A percentile compares a stretch with the other conserved stretches of the same genome.
Conservation (phyloP, 2,329 filamentous ascomycete species). For the Fusarium proliferatum region DNA sequence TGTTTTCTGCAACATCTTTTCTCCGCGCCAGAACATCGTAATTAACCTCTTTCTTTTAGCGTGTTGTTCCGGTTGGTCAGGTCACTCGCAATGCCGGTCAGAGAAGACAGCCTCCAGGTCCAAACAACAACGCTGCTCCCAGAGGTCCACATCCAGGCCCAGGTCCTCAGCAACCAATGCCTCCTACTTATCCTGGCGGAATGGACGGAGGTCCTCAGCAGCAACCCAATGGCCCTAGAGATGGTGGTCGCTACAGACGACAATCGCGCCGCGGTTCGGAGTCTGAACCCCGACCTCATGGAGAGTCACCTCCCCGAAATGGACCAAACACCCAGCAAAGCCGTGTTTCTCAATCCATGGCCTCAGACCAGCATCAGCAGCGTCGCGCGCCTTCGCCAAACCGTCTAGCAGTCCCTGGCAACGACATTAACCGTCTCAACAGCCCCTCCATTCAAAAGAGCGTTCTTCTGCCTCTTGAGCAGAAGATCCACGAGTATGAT, state of each 20-base stretch:
- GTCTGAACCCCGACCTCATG: conserved; percentile 25
- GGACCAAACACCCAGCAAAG: conserved; percentile 34
- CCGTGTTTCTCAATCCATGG: conserved; percentile 27
- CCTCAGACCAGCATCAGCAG: conserved; percentile 31
- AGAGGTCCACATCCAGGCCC: not conserved
- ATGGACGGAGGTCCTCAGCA: conserved; percentile 36
- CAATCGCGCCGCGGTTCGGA: conserved; percentile 41
- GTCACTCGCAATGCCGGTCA: conserved; percentile 33
- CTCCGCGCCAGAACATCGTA: conserved; percentile 5
- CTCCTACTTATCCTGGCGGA: conserved; percentile 33
- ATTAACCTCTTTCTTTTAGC: conserved; percentile 32
- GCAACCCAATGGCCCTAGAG: conserved; percentile 27
- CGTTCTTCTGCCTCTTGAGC: conserved; percentile 58
- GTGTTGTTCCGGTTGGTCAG: conserved; percentile 44
- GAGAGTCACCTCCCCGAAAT: conserved; percentile 22
- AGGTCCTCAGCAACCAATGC: conserved; percentile 25
- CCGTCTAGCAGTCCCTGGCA: conserved; percentile 29
- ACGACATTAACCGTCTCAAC: conserved; percentile 55
- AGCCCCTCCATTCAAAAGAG: conserved; percentile 56
- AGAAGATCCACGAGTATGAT: conserved; percentile 58
- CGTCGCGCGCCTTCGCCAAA: conserved; percentile 34
- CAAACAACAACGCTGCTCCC: conserved; percentile 9
- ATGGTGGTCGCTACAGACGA: conserved; percentile 39
- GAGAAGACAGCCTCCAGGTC: conserved; percentile 34
- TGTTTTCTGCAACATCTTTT: conserved; percentile 13